Percentiles rank a stretch among this genome's conserved stretches.
Evolutionary conservation across 352 stramenopile genomes (phyloP).

Genomic region (Phytopythium delawarense): DNA sequence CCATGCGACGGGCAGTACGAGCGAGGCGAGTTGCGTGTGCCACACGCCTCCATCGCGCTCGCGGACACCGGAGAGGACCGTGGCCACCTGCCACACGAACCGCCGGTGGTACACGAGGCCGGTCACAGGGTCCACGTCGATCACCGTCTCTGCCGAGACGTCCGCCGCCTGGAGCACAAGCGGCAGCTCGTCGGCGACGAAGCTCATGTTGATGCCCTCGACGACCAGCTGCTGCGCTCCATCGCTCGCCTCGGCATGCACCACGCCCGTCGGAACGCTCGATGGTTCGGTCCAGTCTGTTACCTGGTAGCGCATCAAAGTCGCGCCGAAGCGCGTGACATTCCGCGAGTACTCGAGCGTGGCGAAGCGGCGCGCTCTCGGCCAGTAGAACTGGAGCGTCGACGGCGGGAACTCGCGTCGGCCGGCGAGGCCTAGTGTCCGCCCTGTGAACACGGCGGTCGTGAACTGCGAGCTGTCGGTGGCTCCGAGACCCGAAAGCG

Average conservation of each 20-base stretch:
- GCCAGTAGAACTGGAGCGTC: constrained; percentile 56
- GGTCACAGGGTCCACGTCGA: constrained; percentile 50
- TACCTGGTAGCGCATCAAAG: constrained; percentile 43
- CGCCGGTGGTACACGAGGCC: constrained; percentile 45
- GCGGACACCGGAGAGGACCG: constrained; percentile 9
- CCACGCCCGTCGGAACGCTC: constrained; percentile 22
- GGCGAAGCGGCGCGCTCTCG: constrained; percentile 32
- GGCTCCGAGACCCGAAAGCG: constrained; percentile 19
- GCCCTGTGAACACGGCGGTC: constrained; percentile 28
- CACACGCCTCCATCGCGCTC: constrained; percentile 23
- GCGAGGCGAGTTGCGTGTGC: constrained; percentile 20
- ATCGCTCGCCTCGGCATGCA: neutral
- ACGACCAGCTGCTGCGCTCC: neutral
- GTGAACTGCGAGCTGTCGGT: constrained; percentile 64
- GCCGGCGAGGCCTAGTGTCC: constrained; percentile 12
- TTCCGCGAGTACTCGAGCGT: constrained; percentile 36
- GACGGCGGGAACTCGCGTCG: constrained; percentile 26
- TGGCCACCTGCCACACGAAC: constrained; percentile 46
- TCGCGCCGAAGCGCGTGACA: constrained; percentile 44
- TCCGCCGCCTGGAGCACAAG: constrained; percentile 17
- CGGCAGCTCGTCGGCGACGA: constrained; percentile 37
- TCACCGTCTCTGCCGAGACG: constrained; percentile 11
- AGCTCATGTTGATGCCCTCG: constrained; percentile 38
- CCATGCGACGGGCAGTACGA: constrained; percentile 46
- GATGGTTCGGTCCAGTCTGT: constrained; percentile 32